phyloP scores from a whole-genome alignment of 352 stramenopile genomes.

The Globisporangium apiculatum region DNA sequence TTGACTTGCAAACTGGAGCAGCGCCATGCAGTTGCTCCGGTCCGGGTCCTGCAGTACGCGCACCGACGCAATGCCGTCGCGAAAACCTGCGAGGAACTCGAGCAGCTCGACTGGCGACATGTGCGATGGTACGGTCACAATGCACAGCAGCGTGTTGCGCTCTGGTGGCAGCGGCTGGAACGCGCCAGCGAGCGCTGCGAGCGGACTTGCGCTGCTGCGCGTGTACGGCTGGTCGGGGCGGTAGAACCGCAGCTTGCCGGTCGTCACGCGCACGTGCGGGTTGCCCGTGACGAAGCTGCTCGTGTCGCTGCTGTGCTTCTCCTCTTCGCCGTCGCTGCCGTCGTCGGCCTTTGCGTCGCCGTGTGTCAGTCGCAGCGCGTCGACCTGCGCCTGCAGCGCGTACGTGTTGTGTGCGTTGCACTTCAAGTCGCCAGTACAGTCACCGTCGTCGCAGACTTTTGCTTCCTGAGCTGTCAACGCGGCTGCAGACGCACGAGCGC shows the following conservation, averaged over 20 bases:
- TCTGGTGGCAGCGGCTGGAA: slow-evolving; percentile 46
- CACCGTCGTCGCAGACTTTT: slow-evolving; percentile 35
- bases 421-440: not conserved
- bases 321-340: slow-evolving; percentile 9
- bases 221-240: slow-evolving; percentile 54
- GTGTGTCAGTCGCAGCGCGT: slow-evolving; percentile 3
- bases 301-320: slow-evolving; percentile 26
- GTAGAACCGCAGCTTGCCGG: slow-evolving; percentile 79
- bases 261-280: slow-evolving; percentile 67
- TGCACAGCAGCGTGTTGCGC: slow-evolving; percentile 70
- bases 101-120: slow-evolving; percentile 84
- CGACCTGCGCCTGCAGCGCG: not conserved
- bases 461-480: slow-evolving; percentile 16
- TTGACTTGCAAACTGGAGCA: slow-evolving; percentile 77
- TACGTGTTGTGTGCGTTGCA: not conserved
- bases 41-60: slow-evolving; percentile 79
- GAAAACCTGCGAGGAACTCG: slow-evolving; percentile 75
- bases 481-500: not conserved
- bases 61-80: slow-evolving; percentile 63
- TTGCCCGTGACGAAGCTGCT: slow-evolving; percentile 67
- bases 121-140: slow-evolving; percentile 78
- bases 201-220: slow-evolving; percentile 3
- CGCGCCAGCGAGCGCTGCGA: slow-evolving; percentile 6
- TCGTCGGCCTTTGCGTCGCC: not conserved
- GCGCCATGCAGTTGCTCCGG: slow-evolving; percentile 78